Evolutionary conservation across 768 basidiomycete genomes (phyloP).

Genomic region (Gautieria morchelliformis): DNA sequence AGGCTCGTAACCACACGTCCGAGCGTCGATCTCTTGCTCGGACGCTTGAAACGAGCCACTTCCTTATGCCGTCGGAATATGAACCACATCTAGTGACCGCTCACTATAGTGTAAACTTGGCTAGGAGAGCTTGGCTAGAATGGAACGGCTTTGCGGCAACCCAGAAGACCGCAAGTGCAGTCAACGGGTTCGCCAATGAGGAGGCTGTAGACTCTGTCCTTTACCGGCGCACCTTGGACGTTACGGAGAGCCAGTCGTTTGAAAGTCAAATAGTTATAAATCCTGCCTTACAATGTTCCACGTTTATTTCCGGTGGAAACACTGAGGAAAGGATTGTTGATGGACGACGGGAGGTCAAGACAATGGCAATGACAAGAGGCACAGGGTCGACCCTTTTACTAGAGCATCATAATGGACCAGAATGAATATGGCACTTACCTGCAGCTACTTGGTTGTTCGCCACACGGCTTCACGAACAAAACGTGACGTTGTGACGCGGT

Average conservation of each 20-base stretch:
- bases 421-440: not conserved
- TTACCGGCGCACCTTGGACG: slow-evolving; percentile 9
- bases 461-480: too few species aligned
- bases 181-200: not conserved
- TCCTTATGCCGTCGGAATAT: not conserved
- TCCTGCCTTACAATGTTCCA: slow-evolving; percentile 11
- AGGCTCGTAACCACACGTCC: slow-evolving; percentile 9
- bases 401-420: slow-evolving; percentile 5
- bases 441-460: not conserved
- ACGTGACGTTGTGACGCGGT: too few species aligned
- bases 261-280: slow-evolving; percentile 5
- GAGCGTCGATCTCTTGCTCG: not conserved
- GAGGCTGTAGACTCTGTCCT: slow-evolving; percentile 8
- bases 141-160: slow-evolving; percentile 1
- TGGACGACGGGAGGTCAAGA: not conserved
- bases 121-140: slow-evolving; percentile 7
- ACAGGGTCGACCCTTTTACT: slow-evolving; percentile 12
- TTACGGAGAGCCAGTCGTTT: slow-evolving; percentile 4
- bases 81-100: slow-evolving; percentile 11
- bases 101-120: not conserved
- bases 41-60: not conserved
- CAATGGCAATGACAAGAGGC: not conserved
- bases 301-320: not conserved
- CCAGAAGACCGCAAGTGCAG: not conserved
- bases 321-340: slow-evolving; percentile 7